Conservation (phyloP, 306 rosid species). For the Macrotyloma uniflorum region DNA sequence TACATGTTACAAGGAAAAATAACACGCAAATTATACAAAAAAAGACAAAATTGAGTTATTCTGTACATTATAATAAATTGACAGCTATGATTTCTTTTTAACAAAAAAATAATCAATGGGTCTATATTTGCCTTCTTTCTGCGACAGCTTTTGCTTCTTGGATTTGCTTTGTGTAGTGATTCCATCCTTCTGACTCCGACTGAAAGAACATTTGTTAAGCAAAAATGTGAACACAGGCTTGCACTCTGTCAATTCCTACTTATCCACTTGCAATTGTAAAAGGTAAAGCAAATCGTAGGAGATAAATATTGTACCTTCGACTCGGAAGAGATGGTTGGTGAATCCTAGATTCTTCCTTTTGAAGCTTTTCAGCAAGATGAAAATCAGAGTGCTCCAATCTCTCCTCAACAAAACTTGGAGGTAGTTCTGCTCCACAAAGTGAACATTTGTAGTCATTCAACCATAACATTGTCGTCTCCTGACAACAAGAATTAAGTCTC, state of each 20-base stretch:
- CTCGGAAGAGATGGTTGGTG: slow-evolving; percentile 36
- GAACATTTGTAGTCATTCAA: slow-evolving; percentile 82
- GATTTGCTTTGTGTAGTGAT: slow-evolving; percentile 50
- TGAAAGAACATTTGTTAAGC: slow-evolving; percentile 41
- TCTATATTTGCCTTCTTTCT: slow-evolving; percentile 57
- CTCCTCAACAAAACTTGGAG: slow-evolving; percentile 74
- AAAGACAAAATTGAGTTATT: neutral
- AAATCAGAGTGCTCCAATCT: slow-evolving; percentile 90
- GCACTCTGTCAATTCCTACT: neutral
- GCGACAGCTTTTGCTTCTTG: slow-evolving; percentile 64
- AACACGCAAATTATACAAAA: slow-evolving; percentile 13
- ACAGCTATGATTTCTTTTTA: slow-evolving; percentile 53
- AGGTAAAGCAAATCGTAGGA: slow-evolving; percentile 8
- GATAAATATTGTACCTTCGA: slow-evolving; percentile 52
- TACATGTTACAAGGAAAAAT: slow-evolving; percentile 23
- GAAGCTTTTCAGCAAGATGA: slow-evolving; percentile 92
- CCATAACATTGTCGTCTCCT: slow-evolving; percentile 56
- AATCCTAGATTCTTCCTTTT: slow-evolving; percentile 70
- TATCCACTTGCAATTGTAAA: slow-evolving; percentile 17
- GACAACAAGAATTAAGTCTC: slow-evolving; percentile 41
- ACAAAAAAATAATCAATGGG: slow-evolving; percentile 82
- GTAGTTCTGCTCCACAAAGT: slow-evolving; percentile 84
- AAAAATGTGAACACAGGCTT: neutral
- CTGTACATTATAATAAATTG: slow-evolving; percentile 24
- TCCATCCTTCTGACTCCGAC: slow-evolving; percentile 48